Base-by-base conservation (phyloP, 768 basidiomycete species). In the Hygrophorus pudorinus region DNA sequence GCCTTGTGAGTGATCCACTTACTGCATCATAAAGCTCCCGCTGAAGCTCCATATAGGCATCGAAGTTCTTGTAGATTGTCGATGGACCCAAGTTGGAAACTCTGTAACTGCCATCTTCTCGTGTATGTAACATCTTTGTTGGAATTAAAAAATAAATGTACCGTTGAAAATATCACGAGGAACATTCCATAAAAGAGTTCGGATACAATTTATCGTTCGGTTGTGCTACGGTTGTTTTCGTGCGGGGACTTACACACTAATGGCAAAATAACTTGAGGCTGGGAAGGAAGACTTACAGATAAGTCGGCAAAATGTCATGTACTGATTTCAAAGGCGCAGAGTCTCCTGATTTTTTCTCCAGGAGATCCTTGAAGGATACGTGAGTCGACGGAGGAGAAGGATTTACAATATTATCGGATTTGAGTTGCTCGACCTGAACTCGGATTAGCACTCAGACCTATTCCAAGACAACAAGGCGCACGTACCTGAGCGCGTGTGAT, bases 401-500 rank as follows among this genome's bases (percentile, higher is more conserved):
- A 39, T 63, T 65, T 20, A 75, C 68, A 34, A 78, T 51, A 45
- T 84, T 85, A 53, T 85, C 79, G 12, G 54, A 56, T 46, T 72
- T 71, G 17, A 85, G 63, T 56, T 84, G 84, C 46, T 73, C 66
- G 32, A 84, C 65, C 81, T 84, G 41, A n/a, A 40, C 16, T 16
- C 5, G 20, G 7, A 12, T 20, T 1, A 17, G 32, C 29, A 34
- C 38, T 11, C 18, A 11, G 24, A n/a, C 18, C 24, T 9, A 29
- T 14, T 29, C 18, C 17, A 18, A 43, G 12, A 42, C 29, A 12
- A 42, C 17, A 24, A 3, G 17, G 4, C 21, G 20, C 4, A 38
- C 38, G 16, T 50, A 83, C 85, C 68, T 87, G 84, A 48, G 74
- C 73, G 28, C 75, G 68, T 11, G 85, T 85, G 13, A 87, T 52